phyloP scores from a whole-genome alignment of 2,329 filamentous ascomycete genomes.

The Colletotrichum musicola region DNA sequence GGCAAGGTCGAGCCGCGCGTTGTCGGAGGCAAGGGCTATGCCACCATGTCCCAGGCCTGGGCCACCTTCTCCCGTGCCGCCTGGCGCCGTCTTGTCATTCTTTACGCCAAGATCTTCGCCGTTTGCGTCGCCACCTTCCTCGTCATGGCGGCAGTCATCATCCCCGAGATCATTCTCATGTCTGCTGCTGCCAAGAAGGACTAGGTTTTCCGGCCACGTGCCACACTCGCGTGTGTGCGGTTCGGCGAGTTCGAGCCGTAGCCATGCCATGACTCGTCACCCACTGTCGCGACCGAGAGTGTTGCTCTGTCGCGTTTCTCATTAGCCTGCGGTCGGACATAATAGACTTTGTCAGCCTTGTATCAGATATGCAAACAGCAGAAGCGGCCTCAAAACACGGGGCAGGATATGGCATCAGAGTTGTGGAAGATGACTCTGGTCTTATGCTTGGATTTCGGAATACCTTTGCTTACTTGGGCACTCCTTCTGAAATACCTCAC shows the following conservation, averaged over 20 bases:
- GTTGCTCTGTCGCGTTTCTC: not conserved
- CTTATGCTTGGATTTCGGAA: not conserved
- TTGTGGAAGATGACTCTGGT: no score
- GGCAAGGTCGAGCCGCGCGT: constrained; percentile 82
- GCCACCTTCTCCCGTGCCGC: constrained; percentile 79
- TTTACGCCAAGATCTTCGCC: constrained; percentile 78
- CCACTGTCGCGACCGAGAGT: not conserved
- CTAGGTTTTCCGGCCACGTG: constrained; percentile 1
- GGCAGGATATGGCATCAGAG: no score
- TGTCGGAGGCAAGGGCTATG: constrained; percentile 78
- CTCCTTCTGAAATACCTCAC: not conserved
- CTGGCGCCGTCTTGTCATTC: constrained; percentile 78
- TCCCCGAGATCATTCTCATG: constrained; percentile 64
- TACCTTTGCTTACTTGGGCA: not conserved
- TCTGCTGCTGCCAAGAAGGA: constrained; percentile 39
- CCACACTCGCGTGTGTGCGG: not conserved
- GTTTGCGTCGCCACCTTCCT: constrained; percentile 63
- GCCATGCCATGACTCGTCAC: not conserved
- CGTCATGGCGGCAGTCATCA: constrained; percentile 61
- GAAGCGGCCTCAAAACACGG: not conserved
- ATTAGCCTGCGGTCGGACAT: not conserved
- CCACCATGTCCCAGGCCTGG: constrained; percentile 83
- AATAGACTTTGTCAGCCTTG: not conserved
- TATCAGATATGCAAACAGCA: not conserved
- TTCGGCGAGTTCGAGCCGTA: not conserved